Percentiles rank a stretch among this genome's conserved stretches.
These are phyloP conservation scores for Cryphonectria carpinicola DNA, from an alignment of 2,329 filamentous ascomycete species.

Conservation along the genomic window DNA sequence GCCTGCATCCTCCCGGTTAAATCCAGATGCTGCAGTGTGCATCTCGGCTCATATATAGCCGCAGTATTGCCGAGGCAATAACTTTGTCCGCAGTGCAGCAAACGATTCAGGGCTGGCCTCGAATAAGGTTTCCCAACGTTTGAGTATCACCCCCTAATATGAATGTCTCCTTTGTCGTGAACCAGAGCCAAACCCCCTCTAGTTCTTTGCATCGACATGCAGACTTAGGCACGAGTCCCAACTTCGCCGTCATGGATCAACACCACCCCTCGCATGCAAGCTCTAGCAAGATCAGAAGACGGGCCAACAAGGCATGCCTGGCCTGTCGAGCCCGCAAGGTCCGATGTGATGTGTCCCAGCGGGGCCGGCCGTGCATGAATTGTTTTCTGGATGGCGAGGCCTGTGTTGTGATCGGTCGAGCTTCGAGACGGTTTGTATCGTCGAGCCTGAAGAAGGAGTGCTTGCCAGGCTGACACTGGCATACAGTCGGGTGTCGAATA, in stretches of 20 bases:
- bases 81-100: neutral
- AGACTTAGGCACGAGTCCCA: neutral
- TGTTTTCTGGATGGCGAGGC: constrained; percentile 55
- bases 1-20: neutral
- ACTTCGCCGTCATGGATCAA: constrained; percentile 12
- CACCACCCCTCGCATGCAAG: neutral
- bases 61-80: constrained; percentile 3
- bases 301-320: constrained; percentile 55
- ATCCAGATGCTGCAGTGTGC: neutral
- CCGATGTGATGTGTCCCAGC: constrained; percentile 53
- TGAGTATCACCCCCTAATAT: neutral
- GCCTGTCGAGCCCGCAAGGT: constrained; percentile 57
- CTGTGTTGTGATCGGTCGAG: constrained; percentile 46
- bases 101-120: neutral
- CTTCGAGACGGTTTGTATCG: constrained; percentile 43
- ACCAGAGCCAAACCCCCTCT: neutral
- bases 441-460: neutral
- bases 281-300: constrained; percentile 44
- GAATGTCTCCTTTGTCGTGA: neutral
- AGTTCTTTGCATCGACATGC: neutral
- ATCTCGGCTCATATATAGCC: neutral
- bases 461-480: neutral
- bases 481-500: constrained; percentile 15
- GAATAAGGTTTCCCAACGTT: neutral
- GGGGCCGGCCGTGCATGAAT: constrained; percentile 55